These are phyloP conservation scores for Tetrapisispora pingtungensis DNA, from an alignment of 805 yeast genomes.

Conservation along the genomic window DNA sequence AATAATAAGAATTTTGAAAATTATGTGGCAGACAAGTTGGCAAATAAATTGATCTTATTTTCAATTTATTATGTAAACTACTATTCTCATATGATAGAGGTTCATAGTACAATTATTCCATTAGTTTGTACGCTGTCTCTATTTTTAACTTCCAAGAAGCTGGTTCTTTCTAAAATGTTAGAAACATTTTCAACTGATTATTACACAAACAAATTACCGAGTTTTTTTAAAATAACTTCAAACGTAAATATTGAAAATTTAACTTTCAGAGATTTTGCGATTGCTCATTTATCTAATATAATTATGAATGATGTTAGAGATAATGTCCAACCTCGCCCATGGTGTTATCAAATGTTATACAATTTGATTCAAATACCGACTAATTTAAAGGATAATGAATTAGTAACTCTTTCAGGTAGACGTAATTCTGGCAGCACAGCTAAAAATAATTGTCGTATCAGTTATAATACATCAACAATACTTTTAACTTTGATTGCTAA, in stretches of 20 bases:
- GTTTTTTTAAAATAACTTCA: constrained; percentile 34
- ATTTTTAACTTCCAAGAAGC: constrained; percentile 36
- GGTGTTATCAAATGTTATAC: constrained; percentile 49
- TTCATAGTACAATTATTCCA: constrained; percentile 33
- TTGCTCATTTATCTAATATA: constrained; percentile 41
- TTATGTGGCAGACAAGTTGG: constrained; percentile 36
- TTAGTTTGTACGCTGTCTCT: constrained; percentile 43
- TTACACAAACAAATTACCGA: constrained; percentile 44
- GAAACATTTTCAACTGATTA: constrained; percentile 35
- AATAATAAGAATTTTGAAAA: constrained; percentile 51
- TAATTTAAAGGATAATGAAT: constrained; percentile 10
- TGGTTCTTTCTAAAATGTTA: constrained; percentile 33
- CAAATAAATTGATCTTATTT: constrained; percentile 44
- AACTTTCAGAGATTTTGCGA: constrained; percentile 55
- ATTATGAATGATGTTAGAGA: constrained; percentile 31
- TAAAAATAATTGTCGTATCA: constrained; percentile 26
- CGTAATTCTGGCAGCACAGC: constrained; percentile 10
- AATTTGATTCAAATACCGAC: constrained; percentile 43
- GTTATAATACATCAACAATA: constrained; percentile 42
- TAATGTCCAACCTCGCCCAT: constrained; percentile 29
- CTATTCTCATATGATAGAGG: constrained; percentile 22
- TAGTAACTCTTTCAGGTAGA: constrained; percentile 23
- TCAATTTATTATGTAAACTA: constrained; percentile 49
- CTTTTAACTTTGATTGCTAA: constrained; percentile 35
- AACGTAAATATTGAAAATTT: constrained; percentile 29